Conservation (phyloP, 2,329 filamentous ascomycete genomes). For the Colletotrichum sp. region DNA sequence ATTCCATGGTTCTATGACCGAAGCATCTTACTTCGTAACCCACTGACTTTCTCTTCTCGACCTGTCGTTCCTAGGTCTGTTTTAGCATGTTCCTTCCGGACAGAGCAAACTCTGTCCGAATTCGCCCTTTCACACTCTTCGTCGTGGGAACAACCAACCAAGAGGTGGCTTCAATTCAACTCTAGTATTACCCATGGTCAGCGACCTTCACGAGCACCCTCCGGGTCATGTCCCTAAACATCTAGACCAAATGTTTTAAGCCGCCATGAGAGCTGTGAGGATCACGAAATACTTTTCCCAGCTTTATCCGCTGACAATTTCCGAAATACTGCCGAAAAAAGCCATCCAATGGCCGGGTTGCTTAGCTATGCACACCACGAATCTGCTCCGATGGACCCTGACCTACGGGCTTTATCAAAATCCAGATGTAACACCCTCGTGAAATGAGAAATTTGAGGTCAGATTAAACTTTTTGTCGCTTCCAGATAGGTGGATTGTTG, state of each 20-base stretch:
- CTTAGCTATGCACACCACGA: not conserved
- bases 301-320: too few species aligned
- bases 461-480: not conserved
- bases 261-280: too few species aligned
- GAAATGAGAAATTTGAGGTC: not conserved
- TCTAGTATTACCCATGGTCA: not conserved
- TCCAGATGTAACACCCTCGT: not conserved
- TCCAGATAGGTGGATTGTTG: not conserved
- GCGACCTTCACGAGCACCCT: not conserved
- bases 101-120: not conserved
- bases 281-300: too few species aligned
- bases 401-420: not conserved
- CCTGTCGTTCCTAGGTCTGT: not conserved
- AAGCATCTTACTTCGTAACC: not conserved
- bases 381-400: not conserved
- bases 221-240: too few species aligned
- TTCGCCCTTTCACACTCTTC: not conserved
- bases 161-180: not conserved
- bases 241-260: too few species aligned
- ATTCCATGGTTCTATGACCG: not conserved
- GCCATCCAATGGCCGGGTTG: not conserved
- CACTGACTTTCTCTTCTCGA: not conserved
- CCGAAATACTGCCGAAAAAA: too few species aligned
- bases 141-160: not conserved
- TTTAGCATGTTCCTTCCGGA: not conserved